Evolutionary conservation across 495 filamentous ascomycete genomes (phyloP).

Genomic region (Sabuloglossum arenarium): DNA sequence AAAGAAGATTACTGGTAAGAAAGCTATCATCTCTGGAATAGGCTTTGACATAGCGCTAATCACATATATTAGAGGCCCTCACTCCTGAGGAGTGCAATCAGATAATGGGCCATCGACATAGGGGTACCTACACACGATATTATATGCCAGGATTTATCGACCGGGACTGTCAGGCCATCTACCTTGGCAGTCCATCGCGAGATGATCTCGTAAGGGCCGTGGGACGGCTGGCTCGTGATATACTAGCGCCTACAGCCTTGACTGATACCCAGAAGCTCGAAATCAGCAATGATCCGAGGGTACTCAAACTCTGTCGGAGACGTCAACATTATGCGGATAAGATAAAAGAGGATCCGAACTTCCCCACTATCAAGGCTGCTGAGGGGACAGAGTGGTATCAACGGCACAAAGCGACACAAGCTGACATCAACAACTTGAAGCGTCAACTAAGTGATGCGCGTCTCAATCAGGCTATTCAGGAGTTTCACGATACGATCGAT

Average conservation of each 20-base stretch:
- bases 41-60: background rate
- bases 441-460: conserved; percentile 1
- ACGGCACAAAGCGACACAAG: conserved; percentile 4
- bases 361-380: conserved; percentile 5
- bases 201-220: conserved; percentile 7
- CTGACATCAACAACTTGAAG: conserved; percentile 5
- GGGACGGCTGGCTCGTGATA: conserved; percentile 4
- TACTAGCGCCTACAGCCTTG: conserved; percentile 6
- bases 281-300: conserved; percentile 4
- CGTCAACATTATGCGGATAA: conserved; percentile 4
- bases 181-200: conserved; percentile 7
- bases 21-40: background rate
- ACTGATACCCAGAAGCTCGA: conserved; percentile 2
- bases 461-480: conserved; percentile 6
- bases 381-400: conserved; percentile 6
- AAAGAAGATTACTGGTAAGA: conserved; percentile 9
- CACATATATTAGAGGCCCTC: conserved; percentile 4
- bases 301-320: background rate
- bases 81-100: conserved; percentile 4
- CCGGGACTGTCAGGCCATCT: conserved; percentile 7
- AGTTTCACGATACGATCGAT: conserved; percentile 7
- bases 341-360: conserved; percentile 3
- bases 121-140: conserved; percentile 6
- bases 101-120: conserved; percentile 6
- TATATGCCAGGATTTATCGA: conserved; percentile 7